Conservation (phyloP, 305 asterid genomes). For the Fraxinus ornus region DNA sequence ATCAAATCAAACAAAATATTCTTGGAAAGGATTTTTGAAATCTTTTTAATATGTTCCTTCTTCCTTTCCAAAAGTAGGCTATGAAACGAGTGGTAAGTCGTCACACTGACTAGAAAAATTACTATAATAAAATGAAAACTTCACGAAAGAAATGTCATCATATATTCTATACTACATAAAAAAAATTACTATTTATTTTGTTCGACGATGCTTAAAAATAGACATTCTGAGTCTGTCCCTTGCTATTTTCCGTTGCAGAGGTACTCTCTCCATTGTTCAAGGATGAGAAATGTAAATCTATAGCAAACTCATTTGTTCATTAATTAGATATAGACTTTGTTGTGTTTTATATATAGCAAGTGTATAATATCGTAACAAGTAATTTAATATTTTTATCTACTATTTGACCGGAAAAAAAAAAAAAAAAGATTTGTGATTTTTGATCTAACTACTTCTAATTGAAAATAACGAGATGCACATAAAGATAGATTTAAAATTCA, state of each 20-base stretch:
- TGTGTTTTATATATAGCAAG: no score
- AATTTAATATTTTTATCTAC: no score
- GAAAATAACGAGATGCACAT: no score
- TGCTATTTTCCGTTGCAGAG: not conserved
- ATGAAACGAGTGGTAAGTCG: not conserved
- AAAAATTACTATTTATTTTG: not conserved
- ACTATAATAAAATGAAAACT: no score
- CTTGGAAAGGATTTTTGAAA: not conserved
- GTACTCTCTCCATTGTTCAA: not conserved
- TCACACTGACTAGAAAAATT: not conserved
- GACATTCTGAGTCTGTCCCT: not conserved
- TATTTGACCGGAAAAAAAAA: no score
- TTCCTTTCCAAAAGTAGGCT: not conserved
- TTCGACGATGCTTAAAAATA: not conserved
- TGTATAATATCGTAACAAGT: no score
- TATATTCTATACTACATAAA: no score
- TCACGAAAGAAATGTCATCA: not conserved
- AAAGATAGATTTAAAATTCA: no score
- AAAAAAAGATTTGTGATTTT: no score
- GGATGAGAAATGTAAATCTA: not conserved
- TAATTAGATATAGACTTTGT: not conserved
- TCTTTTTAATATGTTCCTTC: not conserved
- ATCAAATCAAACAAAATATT: no score
- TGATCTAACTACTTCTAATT: no score
- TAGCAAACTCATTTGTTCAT: not conserved